Percentiles rank a stretch among this genome's conserved stretches.
Evolutionary conservation across 768 basidiomycete genomes (phyloP).

Genomic region (Mycena belliarum): DNA sequence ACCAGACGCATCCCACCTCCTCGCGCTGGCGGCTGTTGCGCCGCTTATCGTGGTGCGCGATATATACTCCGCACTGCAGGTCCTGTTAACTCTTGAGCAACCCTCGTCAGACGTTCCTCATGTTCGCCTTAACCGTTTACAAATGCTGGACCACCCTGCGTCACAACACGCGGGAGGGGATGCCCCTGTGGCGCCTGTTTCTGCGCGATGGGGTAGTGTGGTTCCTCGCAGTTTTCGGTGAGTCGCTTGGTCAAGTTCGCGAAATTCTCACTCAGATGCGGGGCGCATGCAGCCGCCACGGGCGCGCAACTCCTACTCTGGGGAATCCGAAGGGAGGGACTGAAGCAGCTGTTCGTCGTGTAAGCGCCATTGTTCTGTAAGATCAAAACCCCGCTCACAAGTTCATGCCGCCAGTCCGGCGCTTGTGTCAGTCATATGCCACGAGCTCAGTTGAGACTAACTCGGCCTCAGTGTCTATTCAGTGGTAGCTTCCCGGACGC

Average conservation of each 20-base stretch:
- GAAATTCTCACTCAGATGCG: background rate
- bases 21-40: background rate
- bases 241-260: no score
- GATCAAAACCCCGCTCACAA: background rate
- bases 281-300: background rate
- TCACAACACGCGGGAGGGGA: background rate
- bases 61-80: no score
- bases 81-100: no score
- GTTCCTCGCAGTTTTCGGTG: constrained; percentile 1
- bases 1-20: constrained; percentile 1
- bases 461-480: background rate
- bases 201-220: constrained; percentile 6
- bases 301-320: constrained; percentile 4
- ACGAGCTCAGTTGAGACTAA: background rate
- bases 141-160: background rate
- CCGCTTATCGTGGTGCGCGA: background rate
- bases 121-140: constrained; percentile 11
- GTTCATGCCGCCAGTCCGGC: background rate
- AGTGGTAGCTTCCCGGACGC: background rate
- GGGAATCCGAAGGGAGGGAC: constrained; percentile 3
- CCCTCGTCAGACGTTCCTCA: constrained; percentile 5
- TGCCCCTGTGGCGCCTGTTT: constrained; percentile 1
- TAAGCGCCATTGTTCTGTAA: background rate
- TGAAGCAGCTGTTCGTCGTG: constrained; percentile 13
- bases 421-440: no score